phyloP scores from a whole-genome alignment of 192 early-diverging fungal species.

The Coemansia sp. region DNA sequence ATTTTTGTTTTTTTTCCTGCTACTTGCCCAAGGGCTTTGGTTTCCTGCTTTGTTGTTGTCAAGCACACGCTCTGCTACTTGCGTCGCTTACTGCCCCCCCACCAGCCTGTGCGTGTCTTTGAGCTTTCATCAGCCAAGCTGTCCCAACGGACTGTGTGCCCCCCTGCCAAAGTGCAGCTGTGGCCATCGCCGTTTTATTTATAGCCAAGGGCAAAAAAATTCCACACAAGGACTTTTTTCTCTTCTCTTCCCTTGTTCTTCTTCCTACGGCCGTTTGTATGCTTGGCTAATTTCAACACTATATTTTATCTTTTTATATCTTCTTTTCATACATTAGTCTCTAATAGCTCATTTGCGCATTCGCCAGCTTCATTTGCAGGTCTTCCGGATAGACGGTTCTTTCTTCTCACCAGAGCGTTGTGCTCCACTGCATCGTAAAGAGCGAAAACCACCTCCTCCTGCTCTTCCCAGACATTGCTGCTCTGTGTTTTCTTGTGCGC shows the following conservation, averaged over 20 bases:
- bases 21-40: background rate
- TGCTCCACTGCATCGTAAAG: no score
- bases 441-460: background rate
- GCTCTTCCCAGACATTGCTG: background rate
- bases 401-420: background rate
- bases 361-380: background rate
- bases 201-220: background rate
- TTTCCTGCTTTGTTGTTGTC: background rate
- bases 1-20: background rate
- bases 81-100: background rate
- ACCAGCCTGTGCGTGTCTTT: background rate
- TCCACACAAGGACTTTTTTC: background rate
- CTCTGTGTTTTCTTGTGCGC: background rate
- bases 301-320: background rate
- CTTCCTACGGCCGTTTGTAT: background rate
- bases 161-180: background rate
- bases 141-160: background rate
- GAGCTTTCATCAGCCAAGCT: background rate
- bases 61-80: background rate
- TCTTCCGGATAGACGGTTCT: background rate
- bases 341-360: background rate
- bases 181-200: slow-evolving; percentile 4
- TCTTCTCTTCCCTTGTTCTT: background rate
- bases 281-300: slow-evolving; percentile 1
- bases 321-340: background rate